Evolutionary conservation across 1,284 basidiomycete genomes (phyloP), one percentile per base, ranked within the genome.

Genomic region (Puccinia hordei): DNA sequence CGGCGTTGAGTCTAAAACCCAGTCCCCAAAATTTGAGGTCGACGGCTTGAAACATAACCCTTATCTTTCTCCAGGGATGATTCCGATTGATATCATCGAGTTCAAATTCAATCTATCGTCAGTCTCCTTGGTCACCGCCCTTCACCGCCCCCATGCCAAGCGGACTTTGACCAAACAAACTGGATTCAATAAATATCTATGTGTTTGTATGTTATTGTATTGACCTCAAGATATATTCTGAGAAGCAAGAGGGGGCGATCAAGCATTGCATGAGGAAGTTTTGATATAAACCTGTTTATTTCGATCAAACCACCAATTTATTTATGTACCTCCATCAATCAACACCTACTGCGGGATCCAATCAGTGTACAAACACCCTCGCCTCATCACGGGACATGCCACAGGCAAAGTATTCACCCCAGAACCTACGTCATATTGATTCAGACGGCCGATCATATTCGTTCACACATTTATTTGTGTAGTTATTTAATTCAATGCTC

Each of bases 61-160:
- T 59, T 27, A 27, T 27, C 57, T 59, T 59, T 59, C 30, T 12
- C 13, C 24, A 59, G 9, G 12, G 24, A 30, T 2, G 22, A n/a
- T 55, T 22, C 53, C 53, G 53, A 59, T 59, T 59, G 24, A 59
- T 27, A 30, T 59, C 57, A 59, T 59, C 24, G 27, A 8, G 10
- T 59, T 57, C 55, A 59, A 59, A 49, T 49, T 49, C 46, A 49
- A 49, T 49, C 46, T 5, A 49, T 59, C 8, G 24, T 59, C 57
- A 59, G 57, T 59, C 57, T 59, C n/a, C 53, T 9, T 19, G 53
- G n/a, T 27, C 53, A 55, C 53, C 57, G 57, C 57, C 57, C 4
- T 9, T 27, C 15, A 12, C 57, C 30, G 57, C 24, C 57, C 57
- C 4, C n/a, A 57, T 27, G n/a, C 55, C 24, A 27, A 59, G 9